Evolutionary conservation across 805 yeast genomes (phyloP), one percentile per base, ranked within the genome.

Genomic region (Kuraishia floccosa): DNA sequence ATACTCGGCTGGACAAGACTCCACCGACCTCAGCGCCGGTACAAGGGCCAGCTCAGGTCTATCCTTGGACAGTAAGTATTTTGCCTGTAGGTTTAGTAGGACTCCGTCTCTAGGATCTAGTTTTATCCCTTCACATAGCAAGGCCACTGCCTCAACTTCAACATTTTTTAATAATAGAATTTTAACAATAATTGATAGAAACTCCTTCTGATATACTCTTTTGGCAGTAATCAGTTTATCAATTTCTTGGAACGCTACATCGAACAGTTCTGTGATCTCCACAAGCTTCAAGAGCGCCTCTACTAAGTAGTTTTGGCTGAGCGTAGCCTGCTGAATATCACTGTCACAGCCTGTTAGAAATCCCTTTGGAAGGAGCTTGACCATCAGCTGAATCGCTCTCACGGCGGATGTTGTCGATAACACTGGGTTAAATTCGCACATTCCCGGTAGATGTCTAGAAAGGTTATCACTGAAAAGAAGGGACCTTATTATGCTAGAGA

Each of bases 1-100:
- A 47, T 77, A 84, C 47, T 79, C 89, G 2, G 83, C 62, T 0
- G 94, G 94, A n/a, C 81, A 59, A 2, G 80, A 61, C 30, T 68
- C 60, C 13, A 80, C 74, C 4, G 86, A 70, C 17, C 69, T 60
- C 13, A 63, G 54, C 0, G 93, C 80, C 7, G 77, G 54, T 15
- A 60, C 52, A 12, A 72, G 48, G 0, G 94, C 94, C 26, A 69
- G 47, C 24, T 63, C 67, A 12, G 63, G 58, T n/a, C 71, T 45
- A 17, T 58, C 51, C 46, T 76, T 78, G 6, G 65, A 45, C 4
- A 77, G 52, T 33, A 84, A 58, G 43, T 76, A 81, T 39, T 65
- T 62, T 1, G 80, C 72, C 51, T 84, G 94, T 39, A 69, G 68
- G 10, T 66, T 56, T 18, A 80, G 53, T 37, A 79, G 52, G 33